Evolutionary conservation across 306 rosid genomes (phyloP), one percentile per base, ranked within the genome.

Genomic region (Dryas alaskensis): DNA sequence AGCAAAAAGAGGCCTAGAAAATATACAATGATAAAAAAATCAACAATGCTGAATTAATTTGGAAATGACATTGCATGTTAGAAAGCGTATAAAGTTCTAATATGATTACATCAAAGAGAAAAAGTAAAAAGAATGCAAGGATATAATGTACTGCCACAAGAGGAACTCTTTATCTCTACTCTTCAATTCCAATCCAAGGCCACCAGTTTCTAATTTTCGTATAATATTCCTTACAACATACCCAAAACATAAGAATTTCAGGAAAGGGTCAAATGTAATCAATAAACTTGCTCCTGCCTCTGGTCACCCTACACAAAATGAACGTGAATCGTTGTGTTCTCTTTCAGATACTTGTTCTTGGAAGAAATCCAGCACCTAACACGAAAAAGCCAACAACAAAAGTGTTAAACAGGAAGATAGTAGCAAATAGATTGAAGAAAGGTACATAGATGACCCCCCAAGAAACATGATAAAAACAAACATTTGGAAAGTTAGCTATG

Each of bases 341-440:
- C 48, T 17, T 49, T 39, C 48, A n/a, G 62, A 70, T 45, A 48
- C 51, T 39, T 67, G 40, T 63, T 62, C 72, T 22, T 22, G n/a
- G n/a, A 53, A 60, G 57, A 43, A 68, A 60, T 73, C 46, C 73
- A 81, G 50, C 55, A 73, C 85, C 85, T 77, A 60, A 71, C 65
- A 45, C 25, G 31, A 65, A 44, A 47, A 54, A 50, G 61, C 4
- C 31, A 11, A 60, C 22, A n/a, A 46, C 22, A 10, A 50, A 16
- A 60, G 19, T n/a, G 40, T 8, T 44, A n/a, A 40, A 22, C 50
- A 6, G 22, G 42, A 67, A 42, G 10, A 53, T 19, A 58, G 25
- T 19, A 58, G 25, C 39, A 25, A 7, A 46, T 14, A 57, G 9
- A 31, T 62, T 39, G 49, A 55, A 48, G 69, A 70, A 42, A 54